phyloP scores from a whole-genome alignment of 2,329 filamentous ascomycete genomes.

The Talaromyces sp. region DNA sequence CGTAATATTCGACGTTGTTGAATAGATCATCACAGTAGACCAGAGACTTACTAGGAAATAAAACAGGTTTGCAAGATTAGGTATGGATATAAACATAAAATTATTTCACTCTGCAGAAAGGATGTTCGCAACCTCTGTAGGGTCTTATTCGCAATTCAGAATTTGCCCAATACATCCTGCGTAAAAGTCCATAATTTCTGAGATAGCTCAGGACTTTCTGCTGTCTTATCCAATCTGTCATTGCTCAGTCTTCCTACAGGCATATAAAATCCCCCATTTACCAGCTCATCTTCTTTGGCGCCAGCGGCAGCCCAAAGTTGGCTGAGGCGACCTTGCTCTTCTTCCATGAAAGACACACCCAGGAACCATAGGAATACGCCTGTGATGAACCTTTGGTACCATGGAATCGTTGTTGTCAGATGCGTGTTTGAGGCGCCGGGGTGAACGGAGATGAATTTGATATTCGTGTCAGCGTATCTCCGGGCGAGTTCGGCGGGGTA shows the following conservation, averaged over 20 bases:
- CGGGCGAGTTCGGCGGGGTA: conserved; percentile 42
- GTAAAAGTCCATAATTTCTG: conserved; percentile 9
- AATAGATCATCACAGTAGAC: too few species aligned
- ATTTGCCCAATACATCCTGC: conserved; percentile 7
- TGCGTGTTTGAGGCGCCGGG: conserved; percentile 43
- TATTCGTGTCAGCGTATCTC: conserved; percentile 33
- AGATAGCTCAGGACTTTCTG: not conserved
- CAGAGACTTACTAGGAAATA: too few species aligned
- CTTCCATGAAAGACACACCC: conserved; percentile 22
- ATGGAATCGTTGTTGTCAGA: conserved; percentile 26
- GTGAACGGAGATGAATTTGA: conserved; percentile 41
- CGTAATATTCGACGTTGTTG: too few species aligned
- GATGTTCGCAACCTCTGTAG: too few species aligned
- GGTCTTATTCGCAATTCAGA: too few species aligned
- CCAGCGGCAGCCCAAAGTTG: conserved; percentile 32
- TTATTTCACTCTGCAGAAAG: not conserved
- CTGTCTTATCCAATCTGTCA: conserved; percentile 12
- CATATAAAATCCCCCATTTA: conserved; percentile 30
- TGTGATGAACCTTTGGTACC: not conserved
- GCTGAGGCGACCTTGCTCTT: conserved; percentile 26
- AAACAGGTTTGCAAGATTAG: not conserved
- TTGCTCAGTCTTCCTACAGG: conserved; percentile 28
- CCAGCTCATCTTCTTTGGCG: conserved; percentile 25
- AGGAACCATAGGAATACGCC: conserved; percentile 12
- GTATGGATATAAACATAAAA: not conserved